Evolutionary conservation across 2,329 filamentous ascomycete species (phyloP), one percentile per base, ranked within the genome.

Genomic region (Ophiostoma sp.): DNA sequence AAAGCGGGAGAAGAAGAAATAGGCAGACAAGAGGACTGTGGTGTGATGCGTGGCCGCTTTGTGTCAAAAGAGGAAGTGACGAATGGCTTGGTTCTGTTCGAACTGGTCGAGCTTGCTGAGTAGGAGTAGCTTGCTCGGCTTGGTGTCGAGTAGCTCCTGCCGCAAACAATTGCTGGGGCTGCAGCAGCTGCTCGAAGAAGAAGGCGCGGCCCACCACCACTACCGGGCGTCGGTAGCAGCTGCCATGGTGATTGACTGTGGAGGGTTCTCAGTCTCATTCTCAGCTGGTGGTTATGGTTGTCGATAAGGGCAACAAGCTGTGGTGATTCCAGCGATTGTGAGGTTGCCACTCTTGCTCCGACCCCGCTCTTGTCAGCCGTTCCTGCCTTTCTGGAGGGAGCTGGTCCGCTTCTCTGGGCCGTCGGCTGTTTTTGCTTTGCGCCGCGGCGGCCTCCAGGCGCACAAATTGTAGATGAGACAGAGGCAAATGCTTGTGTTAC

Each of bases 1-100:
- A 48, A 39, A 61, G 48, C 33, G 31, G 59, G n/a, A 66, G 66
- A 50, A 69, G 45, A 69, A 69, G 45, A 69, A 69, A 55, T 36
- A 55, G 66, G 45, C 45, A 69, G 66, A 19, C 45, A 7, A 22
- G 28, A 28, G 33, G 66, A 11, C 45, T 7, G 45, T 69, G 45
- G 66, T 36, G 42, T 50, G 64, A 55, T 55, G 28, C 45, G 45
- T 48, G 22, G 61, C 36, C 39, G 22, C n/a, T 66, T 66, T 45
- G 36, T 45, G 64, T 68, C 17, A 22, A 33, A n/a, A 68, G 39
- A 19, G 28, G 15, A 69, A 69, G 61, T 55, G 66, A 50, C 42
- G 66, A 25, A 69, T n/a, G 45, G 45, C 66, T 31, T 39, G 19
- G 59, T 50, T 39, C 25, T n/a, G 31, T 12, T 36, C 7, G 33